Conservation (phyloP, 108 stramenopile species). For the Ochromonas danica region DNA sequence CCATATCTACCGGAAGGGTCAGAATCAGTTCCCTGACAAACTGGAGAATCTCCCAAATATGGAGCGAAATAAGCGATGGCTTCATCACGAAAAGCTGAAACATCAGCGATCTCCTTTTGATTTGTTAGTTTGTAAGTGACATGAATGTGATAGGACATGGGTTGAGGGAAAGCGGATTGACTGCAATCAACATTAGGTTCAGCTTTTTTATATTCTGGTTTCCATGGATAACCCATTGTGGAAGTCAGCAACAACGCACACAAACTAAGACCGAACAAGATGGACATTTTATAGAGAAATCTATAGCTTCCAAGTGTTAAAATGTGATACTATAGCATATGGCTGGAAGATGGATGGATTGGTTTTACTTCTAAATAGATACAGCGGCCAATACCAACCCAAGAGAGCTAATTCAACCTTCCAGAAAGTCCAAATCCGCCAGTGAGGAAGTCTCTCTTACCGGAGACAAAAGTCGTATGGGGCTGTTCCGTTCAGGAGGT, state of each 20-base stretch:
- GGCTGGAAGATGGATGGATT: too few species aligned
- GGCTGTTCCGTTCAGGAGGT: too few species aligned
- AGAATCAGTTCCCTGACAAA: neutral
- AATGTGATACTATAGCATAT: too few species aligned
- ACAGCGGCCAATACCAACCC: too few species aligned
- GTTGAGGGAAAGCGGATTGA: neutral
- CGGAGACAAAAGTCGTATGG: too few species aligned
- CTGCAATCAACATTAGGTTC: conserved; percentile 1
- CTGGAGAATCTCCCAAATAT: neutral
- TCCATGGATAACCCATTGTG: neutral
- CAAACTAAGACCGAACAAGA: too few species aligned
- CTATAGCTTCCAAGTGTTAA: too few species aligned
- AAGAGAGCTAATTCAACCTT: too few species aligned
- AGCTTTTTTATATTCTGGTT: neutral
- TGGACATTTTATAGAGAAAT: too few species aligned
- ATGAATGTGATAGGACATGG: conserved; percentile 7
- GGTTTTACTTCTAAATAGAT: too few species aligned
- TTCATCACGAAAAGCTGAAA: neutral
- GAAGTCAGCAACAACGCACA: neutral
- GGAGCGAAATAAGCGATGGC: neutral
- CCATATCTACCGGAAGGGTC: conserved; percentile 23
- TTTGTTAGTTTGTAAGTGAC: conserved; percentile 18
- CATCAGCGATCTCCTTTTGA: neutral
- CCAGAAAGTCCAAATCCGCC: too few species aligned
- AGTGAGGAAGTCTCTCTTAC: too few species aligned